Percentiles rank a stretch among this genome's conserved stretches.
Conservation (phyloP, 345 rosid genomes). For the Rhodamnia rubescens region DNA sequence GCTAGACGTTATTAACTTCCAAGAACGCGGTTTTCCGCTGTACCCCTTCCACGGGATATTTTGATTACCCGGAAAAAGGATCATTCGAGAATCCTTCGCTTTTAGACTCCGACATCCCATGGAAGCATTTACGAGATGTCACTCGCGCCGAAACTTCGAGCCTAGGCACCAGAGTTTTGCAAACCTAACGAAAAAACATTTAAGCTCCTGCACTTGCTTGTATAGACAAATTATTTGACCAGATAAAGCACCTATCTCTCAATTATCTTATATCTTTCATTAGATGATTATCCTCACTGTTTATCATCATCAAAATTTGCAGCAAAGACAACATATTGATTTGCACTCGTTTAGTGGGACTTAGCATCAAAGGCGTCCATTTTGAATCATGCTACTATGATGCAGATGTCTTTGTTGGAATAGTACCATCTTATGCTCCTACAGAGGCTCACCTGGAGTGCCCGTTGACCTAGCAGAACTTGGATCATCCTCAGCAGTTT, state of each 20-base stretch:
- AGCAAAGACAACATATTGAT: neutral
- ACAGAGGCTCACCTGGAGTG: conserved; percentile 10
- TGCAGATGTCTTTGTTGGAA: neutral
- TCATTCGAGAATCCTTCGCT: neutral
- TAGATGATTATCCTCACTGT: neutral
- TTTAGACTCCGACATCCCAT: neutral
- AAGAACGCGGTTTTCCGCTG: neutral
- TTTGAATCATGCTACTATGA: neutral
- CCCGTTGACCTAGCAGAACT: conserved; percentile 14
- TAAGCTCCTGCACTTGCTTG: neutral
- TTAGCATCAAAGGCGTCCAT: no score
- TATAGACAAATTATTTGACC: neutral
- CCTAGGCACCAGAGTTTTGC: neutral
- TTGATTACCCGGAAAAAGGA: neutral
- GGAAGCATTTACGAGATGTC: neutral
- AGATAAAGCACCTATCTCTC: neutral
- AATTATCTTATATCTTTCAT: neutral
- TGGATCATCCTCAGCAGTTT: conserved; percentile 30
- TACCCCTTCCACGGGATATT: neutral
- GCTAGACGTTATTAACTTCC: neutral
- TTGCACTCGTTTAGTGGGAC: no score
- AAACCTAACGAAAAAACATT: neutral
- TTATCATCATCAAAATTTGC: neutral
- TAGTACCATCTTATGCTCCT: neutral
- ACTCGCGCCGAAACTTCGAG: neutral